Evolutionary conservation across 2,329 filamentous ascomycete genomes (phyloP), one percentile per base, ranked within the genome.

Genomic region (Diaporthe velutina): DNA sequence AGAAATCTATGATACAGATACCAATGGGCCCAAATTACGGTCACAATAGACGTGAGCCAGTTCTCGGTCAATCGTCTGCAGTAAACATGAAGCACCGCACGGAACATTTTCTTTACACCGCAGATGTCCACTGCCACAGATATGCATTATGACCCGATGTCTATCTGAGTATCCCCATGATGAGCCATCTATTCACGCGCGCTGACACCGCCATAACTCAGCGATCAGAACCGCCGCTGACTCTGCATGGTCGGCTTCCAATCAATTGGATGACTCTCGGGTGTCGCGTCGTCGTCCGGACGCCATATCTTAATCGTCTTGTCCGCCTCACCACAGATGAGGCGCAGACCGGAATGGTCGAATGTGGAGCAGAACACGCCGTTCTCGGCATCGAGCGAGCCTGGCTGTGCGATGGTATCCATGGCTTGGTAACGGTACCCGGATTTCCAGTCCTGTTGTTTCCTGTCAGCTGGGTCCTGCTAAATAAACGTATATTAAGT

Each of bases 281-380:
- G 93, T 0, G 96, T 98, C 25, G 97, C 97, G 71, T 93, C 91
- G 61, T 97, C 95, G 82, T 99, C 97, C 78, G 93, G 94, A 84
- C 96, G 97, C 97, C 97, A 99, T 74, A 99, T 91, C 90, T 99
- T 98, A 83, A 98, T 98, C 0, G 96, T 98, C 89, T 99, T 99
- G 83, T 99, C 97, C 8, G 95, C 95, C 85, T 99, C 97, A 60
- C 97, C 97, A 28, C 94, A 96, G 77, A 99, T 98, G 79, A 99
- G 87, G 78, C 97, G 91, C 80, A 98, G 82, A 0, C 97, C 97
- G 0, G 96, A 98, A 75, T 90, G 90, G 81, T 99, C 97, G 81
- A 98, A 99, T 0, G 93, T 98, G 19, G 94, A 95, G 81, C 94
- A 95, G 93, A 99, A 98, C 79, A 99, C 92, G 71, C 97, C 97